Base-by-base conservation (phyloP, 768 basidiomycete species). In the Dioszegia hungarica region DNA sequence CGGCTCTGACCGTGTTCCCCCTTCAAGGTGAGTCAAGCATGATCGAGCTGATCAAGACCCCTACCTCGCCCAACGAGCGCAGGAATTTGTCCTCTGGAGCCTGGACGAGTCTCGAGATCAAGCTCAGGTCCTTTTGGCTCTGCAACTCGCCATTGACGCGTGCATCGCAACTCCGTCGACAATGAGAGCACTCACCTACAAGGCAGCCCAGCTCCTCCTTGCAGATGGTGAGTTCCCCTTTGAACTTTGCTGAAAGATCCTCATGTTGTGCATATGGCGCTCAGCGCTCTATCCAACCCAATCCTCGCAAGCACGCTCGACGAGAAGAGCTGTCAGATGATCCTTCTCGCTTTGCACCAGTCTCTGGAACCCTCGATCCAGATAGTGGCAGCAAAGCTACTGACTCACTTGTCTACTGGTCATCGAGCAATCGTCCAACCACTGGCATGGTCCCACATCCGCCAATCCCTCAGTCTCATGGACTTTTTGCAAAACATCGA, bases 401-500 rank as follows among this genome's bases (percentile, higher is more conserved):
- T 72, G 1, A 67, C 70, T 2, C 67, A 68, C 37, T 56, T 72
- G 4, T 63, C 67, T 12, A 68, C 67, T 6, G 70, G 59, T 2
- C 67, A 68, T 38, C 56, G 62, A 20, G 67, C 70, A n/a, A 67
- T 72, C 41, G 65, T 72, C 1, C 65, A 68, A 52, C 70, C 70
- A 2, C 58, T 72, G 5, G 67, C 67, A 4, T 72, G 70, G 70
- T 61, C 56, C 34, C 70, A 72, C 59, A 66, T 72, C 38, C 55
- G 70, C 6, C 70, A 72, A 43, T 59, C 56, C 19, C 51, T 72
- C 1, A 64, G 63, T 22, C 44, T 68, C 33, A 68, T 72, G 64
- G 67, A 68, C 43, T 72, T 68, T 43, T 53, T 72, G 14, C 58
- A 62, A 10, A 57, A 28, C 10, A 61, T 68, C 4, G 67, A 68